Base-by-base conservation (phyloP, 768 basidiomycete species). In the Tulasnella sp. region DNA sequence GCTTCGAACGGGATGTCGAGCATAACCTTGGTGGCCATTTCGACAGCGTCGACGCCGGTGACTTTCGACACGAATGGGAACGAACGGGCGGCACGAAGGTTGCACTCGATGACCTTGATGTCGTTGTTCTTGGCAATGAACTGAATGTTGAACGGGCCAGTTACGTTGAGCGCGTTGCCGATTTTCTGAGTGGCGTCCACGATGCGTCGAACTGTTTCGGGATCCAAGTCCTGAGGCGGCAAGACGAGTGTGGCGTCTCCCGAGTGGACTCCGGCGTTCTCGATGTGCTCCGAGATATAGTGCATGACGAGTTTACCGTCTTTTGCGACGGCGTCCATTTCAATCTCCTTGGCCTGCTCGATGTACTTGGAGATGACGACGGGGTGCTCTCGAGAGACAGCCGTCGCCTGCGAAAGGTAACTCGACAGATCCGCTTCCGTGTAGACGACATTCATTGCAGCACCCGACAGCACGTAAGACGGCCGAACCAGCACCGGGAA, bases 121-220 rank as follows among this genome's bases (percentile, higher is more conserved):
- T 98, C 96, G 83, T 98, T 98, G 83, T 99, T 92, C 87, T 99
- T 99, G 67, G 96, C 96, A 77, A 99, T 98, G 82, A 99, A 98
- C 83, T 99, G 96, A 79, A 99, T 99, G 79, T 99, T 99, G 88
- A 91, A 98, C 0, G 96, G 96, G 6, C 96, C 97, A 5, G 96
- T 98, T 62, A 98, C 95, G 79, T 98, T 97, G 72, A 99, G 87
- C 16, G 97, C 96, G 73, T 95, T 92, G 36, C 94, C 97, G 75
- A 99, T 98, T 85, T 98, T 99, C 47, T 89, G 90, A 0, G 96
- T 98, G 7, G 97, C 97, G 78, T 95, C 92, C 80, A 95, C 95
- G 77, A 99, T 98, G 78, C 93, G 94, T 68, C 90, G 88, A 65
- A 99, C 94, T 5, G 96, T 98, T 79, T 94, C 89, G 4, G 95